A percentile compares a stretch with the other conserved stretches of the same genome.
Evolutionary conservation across 2,329 filamentous ascomycete species (phyloP).

Genomic region (Stachybotrys echinatus): DNA sequence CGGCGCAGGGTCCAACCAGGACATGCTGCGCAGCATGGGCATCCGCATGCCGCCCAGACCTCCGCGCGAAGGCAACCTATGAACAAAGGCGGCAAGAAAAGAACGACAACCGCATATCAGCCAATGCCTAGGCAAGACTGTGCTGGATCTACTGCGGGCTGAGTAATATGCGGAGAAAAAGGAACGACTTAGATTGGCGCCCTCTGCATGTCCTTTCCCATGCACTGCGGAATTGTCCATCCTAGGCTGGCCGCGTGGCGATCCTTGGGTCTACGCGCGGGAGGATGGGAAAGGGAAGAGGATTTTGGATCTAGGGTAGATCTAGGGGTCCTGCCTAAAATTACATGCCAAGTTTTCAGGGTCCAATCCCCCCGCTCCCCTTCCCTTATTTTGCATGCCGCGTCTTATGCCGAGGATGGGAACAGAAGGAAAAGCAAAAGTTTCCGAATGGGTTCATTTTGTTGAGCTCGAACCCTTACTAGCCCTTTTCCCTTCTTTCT

Average conservation of each 20-base stretch:
- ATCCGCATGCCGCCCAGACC: slow-evolving; percentile 52
- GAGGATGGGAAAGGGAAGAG: too few species aligned
- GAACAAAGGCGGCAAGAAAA: slow-evolving; percentile 9
- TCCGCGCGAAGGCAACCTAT: slow-evolving; percentile 26
- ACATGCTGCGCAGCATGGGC: slow-evolving; percentile 25
- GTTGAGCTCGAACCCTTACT: too few species aligned
- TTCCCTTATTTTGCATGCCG: too few species aligned
- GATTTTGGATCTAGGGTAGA: too few species aligned
- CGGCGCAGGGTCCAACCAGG: slow-evolving; percentile 12
- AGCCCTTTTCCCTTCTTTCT: background rate
- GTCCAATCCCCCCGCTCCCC: too few species aligned
- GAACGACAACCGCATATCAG: background rate
- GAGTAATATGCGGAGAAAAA: background rate
- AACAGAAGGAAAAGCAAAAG: background rate
- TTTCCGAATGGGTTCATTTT: too few species aligned
- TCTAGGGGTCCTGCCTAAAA: background rate
- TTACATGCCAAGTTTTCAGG: background rate
- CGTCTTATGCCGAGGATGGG: background rate
- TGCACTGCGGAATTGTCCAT: background rate
- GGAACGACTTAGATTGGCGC: background rate
- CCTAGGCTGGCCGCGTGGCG: background rate
- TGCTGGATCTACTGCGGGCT: background rate
- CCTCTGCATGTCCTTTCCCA: background rate
- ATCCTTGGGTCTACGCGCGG: background rate
- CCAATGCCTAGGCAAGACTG: background rate